Evolutionary conservation across 371 early-diverging fungal species (phyloP), one percentile per base, ranked within the genome.

Genomic region (Fennellomyces sp.): DNA sequence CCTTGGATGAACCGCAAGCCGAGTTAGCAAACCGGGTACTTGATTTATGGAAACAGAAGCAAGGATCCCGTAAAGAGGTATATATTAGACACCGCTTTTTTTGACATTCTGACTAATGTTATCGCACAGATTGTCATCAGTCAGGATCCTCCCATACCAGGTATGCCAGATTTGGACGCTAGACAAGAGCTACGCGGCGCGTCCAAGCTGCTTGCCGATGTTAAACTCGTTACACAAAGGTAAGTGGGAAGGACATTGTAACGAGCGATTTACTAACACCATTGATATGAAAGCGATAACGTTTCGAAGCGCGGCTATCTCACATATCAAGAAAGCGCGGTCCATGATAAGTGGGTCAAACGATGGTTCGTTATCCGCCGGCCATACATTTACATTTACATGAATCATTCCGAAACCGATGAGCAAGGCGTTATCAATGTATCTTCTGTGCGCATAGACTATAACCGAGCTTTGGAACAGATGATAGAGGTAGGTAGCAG

Each of bases 331-430:
- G 83, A 91, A 53, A 73, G 81, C 51, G 74, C 81, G 7, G 68
- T 75, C 7, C 79, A 80, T 30, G 89, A 89, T 53, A 62, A 66
- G 26, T 96, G 96, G 96, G 73, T 82, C 5, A 85, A 87, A 57
- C 82, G 89, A 5, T 94, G 90, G 90, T 87, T 93, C 72, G 93
- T 94, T 29, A 82, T 96, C 49, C 89, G 93, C 63, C 78, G 89
- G 42, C 96, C 96, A 12, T 93, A 91, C 62, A 80, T 96, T 53
- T 92, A 88, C 61, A 82, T 93, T 38, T 93, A 90, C 70, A 72
- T 71, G 29, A 80, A 84, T 58, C 69, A 84, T 12, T 71, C 79
- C 4, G 91, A 91, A 63, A 67, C 71, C n/a, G 87, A 88, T 36
- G 88, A 93, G 61, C 78, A 87, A 27, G 86, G 87, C 26, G 86